These are phyloP conservation scores for Chrysosporium keratinophilum DNA, from an alignment of 2,329 filamentous ascomycete genomes.

Conservation along the genomic window DNA sequence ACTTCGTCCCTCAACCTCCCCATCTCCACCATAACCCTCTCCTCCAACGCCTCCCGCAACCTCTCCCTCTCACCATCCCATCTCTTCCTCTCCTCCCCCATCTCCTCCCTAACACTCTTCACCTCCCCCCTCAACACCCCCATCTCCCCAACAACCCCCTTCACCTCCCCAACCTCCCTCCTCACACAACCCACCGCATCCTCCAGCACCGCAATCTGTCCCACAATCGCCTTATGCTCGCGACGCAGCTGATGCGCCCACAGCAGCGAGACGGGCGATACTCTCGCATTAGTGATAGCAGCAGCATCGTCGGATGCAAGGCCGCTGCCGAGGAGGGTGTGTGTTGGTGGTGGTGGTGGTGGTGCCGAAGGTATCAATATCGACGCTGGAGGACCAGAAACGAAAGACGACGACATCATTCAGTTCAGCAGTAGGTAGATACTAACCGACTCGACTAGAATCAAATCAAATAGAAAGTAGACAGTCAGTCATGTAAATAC, in stretches of 20 bases:
- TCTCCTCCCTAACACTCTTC: not conserved
- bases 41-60: conserved; percentile 3
- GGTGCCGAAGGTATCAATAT: too few relatives aligned
- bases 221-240: conserved; percentile 23
- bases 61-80: conserved; percentile 1
- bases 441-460: too few relatives aligned
- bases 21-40: conserved; percentile 1
- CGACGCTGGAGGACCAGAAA: too few relatives aligned
- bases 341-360: too few relatives aligned
- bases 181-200: not conserved
- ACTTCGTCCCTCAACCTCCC: conserved; percentile 6
- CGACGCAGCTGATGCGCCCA: conserved; percentile 34
- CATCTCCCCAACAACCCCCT: conserved; percentile 1
- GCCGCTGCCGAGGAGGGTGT: too few relatives aligned
- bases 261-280: conserved; percentile 22
- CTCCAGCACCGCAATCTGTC: conserved; percentile 4
- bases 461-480: too few relatives aligned
- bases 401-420: too few relatives aligned
- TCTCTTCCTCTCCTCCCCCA: not conserved
- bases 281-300: not conserved
- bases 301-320: not conserved
- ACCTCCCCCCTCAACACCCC: conserved; percentile 5
- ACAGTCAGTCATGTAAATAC: too few relatives aligned
- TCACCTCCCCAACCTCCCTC: not conserved
- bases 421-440: too few relatives aligned